A percentile compares a stretch with the other conserved stretches of the same genome.
Conservation (phyloP, 225 moss, liverwort and hornwort genomes). For the Climacium dendroides region DNA sequence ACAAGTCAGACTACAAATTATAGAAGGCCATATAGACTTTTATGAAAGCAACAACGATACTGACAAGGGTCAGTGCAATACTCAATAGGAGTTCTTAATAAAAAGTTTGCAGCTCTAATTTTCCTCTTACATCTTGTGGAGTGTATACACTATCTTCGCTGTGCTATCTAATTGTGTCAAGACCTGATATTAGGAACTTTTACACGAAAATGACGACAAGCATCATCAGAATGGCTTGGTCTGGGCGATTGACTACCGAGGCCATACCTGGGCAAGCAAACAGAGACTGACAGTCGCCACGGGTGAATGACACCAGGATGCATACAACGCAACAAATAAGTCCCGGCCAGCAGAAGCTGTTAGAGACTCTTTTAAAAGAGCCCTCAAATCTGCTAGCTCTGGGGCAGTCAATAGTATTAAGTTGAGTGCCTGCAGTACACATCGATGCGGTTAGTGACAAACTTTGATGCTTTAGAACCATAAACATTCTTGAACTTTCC, state of each 20-base stretch:
- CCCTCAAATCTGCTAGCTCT: constrained; percentile 78
- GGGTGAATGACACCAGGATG: constrained; percentile 96
- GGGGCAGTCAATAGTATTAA: constrained; percentile 90
- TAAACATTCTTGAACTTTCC: background rate
- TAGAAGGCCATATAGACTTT: background rate
- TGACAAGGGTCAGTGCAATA: background rate
- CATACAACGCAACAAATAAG: constrained; percentile 79
- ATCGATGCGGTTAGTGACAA: background rate
- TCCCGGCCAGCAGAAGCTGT: constrained; percentile 44
- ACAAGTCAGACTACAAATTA: background rate
- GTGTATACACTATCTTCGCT: background rate
- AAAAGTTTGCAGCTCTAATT: background rate
- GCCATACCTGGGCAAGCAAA: constrained; percentile 79
- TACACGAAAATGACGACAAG: background rate
- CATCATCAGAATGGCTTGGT: background rate
- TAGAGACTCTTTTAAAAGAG: constrained; percentile 68
- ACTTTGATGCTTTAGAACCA: background rate
- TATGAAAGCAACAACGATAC: background rate
- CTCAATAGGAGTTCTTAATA: background rate
- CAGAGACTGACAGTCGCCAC: constrained; percentile 99
- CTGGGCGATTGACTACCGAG: background rate
- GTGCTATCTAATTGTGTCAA: background rate
- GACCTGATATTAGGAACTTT: background rate
- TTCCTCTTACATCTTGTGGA: background rate
- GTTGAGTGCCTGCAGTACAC: constrained; percentile 65